Base-by-base conservation (phyloP, 2,329 filamentous ascomycete genomes). In the Diaporthe destruens region DNA sequence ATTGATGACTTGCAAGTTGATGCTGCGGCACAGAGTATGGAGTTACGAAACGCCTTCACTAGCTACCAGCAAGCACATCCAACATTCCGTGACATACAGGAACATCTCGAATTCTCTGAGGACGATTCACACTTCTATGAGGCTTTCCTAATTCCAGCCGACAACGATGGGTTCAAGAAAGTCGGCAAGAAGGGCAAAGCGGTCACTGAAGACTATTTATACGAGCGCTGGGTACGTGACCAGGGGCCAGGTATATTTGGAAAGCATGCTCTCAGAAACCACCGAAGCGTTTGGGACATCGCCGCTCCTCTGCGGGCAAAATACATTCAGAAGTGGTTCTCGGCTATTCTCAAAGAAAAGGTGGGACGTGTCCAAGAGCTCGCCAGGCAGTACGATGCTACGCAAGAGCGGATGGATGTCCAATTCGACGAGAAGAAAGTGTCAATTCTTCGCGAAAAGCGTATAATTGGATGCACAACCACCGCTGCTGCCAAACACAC, bases 401-500 rank as follows among this genome's bases (percentile, higher is more conserved):
- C 79, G 4, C 83, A 87, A 14, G 76, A 80, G 0, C 78, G 79
- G 6, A 76, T 90, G 0, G 80, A 84, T 1, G 81, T 80, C 2
- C 78, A 90, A 0, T 85, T 84, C 25, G 82, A 80, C 7, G 82
- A 88, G 56, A 81, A 76, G 3, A 83, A 85, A 25, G 80, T 82
- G 0, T 71, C 77, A 0, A 82, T 86, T 0, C 83, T 94, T 2
- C 80, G 81, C n/a, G 78, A 76, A 0, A 92, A 89, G 76, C 83
- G 87, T 1, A 85, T 95, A 16, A 90, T 95, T 55, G 91, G 86
- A 0, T 93, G 91, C 75, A 95, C 93, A 0, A 94, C 92, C 0
- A 94, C 90, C 0, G 91, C 84, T 0, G 92, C 92, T 0, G 91
- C 93, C 0, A 94, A 86, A 80, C 87, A 92, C 66, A 81, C 84